Conservation (phyloP, 2,329 filamentous ascomycete species). For the Aspergillus sp. region DNA sequence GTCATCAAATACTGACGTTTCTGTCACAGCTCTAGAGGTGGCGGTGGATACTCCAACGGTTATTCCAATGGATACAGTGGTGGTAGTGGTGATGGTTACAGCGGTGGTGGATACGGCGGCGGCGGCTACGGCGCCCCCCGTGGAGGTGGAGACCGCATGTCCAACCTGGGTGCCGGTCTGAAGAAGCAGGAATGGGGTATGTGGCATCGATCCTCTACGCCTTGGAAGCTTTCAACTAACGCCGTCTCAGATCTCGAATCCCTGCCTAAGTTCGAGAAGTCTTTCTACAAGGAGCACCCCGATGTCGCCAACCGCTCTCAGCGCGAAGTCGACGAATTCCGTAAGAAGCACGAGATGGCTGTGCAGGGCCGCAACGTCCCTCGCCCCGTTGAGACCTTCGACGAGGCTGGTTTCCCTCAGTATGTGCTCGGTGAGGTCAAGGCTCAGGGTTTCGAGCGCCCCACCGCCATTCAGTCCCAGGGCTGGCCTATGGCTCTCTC, state of each 20-base stretch:
- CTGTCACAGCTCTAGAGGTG: conserved; percentile 41
- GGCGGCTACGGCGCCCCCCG: conserved; percentile 33
- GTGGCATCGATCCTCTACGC: conserved; percentile 35
- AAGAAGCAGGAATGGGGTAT: conserved; percentile 87
- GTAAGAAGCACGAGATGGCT: conserved; percentile 79
- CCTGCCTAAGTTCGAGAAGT: conserved; percentile 97
- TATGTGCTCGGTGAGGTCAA: conserved; percentile 99
- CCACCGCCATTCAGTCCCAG: conserved; percentile 95
- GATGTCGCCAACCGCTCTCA: conserved; percentile 71
- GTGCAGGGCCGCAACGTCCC: conserved; percentile 78
- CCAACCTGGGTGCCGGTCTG: conserved; percentile 79
- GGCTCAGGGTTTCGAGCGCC: conserved; percentile 89
- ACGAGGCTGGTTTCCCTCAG: conserved; percentile 93
- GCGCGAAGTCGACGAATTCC: conserved; percentile 84
- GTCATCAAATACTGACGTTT: conserved; percentile 10
- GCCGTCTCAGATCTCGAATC: conserved; percentile 64
- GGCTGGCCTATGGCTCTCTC: conserved; percentile 99
- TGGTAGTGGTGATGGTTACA: conserved; percentile 23
- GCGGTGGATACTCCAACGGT: conserved; percentile 49
- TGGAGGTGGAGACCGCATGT: conserved; percentile 86
- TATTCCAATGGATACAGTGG: conserved; percentile 40
- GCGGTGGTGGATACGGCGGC: conserved; percentile 32
- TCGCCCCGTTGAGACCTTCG: conserved; percentile 93
- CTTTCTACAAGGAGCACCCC: conserved; percentile 95
- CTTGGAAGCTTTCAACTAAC: conserved; percentile 23